phyloP scores from a whole-genome alignment of 2,329 filamentous ascomycete species.

The Penicillium occitanis region DNA sequence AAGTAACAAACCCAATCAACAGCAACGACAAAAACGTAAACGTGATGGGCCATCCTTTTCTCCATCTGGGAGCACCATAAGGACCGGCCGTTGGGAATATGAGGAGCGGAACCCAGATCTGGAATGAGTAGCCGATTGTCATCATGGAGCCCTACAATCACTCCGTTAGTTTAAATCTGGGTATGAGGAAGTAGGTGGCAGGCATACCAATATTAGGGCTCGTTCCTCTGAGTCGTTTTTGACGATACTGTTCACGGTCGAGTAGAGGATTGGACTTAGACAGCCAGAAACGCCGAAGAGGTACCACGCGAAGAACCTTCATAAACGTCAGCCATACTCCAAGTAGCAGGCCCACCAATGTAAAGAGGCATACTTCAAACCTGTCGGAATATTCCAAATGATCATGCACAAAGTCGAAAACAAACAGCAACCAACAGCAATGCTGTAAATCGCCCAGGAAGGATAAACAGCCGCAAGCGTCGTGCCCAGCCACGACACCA shows the following conservation, averaged over 20 bases:
- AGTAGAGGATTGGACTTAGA: slow-evolving; percentile 46
- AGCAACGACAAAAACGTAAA: slow-evolving; percentile 44
- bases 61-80: slow-evolving; percentile 49
- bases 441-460: slow-evolving; percentile 50
- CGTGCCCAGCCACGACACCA: slow-evolving; percentile 52
- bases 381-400: slow-evolving; percentile 52
- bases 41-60: slow-evolving; percentile 50
- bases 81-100: slow-evolving; percentile 46
- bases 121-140: slow-evolving; percentile 49
- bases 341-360: not conserved
- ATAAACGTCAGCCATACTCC: not conserved
- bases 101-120: slow-evolving; percentile 49
- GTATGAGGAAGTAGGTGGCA: not conserved
- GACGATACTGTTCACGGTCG: slow-evolving; percentile 47
- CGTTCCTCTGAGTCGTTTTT: slow-evolving; percentile 23
- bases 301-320: slow-evolving; percentile 47
- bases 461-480: slow-evolving; percentile 55
- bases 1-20: not conserved
- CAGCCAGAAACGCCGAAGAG: slow-evolving; percentile 43
- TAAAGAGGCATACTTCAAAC: slow-evolving; percentile 40
- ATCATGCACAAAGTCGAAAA: slow-evolving; percentile 51
- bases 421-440: slow-evolving; percentile 42
- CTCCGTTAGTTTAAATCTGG: slow-evolving; percentile 29
- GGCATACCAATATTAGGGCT: not conserved
- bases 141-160: slow-evolving; percentile 46